phyloP scores from a whole-genome alignment of 1,139 yeast species.

The Candida gigantensis region DNA sequence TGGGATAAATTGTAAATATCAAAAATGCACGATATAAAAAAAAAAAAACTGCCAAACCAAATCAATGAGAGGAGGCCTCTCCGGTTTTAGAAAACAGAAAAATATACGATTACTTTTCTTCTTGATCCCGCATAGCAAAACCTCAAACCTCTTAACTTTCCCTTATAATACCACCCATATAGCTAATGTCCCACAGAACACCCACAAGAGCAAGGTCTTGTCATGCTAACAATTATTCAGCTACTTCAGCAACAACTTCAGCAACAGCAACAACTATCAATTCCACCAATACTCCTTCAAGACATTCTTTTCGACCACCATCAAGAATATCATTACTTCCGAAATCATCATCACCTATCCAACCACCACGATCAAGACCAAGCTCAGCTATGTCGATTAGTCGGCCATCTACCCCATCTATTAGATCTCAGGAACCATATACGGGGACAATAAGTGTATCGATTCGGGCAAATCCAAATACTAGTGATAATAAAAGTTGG shows the following conservation, averaged over 20 bases:
- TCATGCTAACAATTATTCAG: slow-evolving; percentile 13
- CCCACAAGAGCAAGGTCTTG: slow-evolving; percentile 27
- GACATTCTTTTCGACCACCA: slow-evolving; percentile 19
- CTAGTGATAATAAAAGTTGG: slow-evolving; percentile 40
- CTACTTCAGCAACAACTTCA: slow-evolving; percentile 11
- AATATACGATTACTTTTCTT: too few species aligned
- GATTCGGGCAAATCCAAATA: slow-evolving; percentile 54
- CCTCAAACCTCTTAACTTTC: neutral
- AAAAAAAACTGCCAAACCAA: too few species aligned
- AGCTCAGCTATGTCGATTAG: slow-evolving; percentile 23
- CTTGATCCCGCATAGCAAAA: neutral
- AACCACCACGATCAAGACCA: slow-evolving; percentile 41
- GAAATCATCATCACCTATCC: slow-evolving; percentile 18
- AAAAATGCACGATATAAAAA: slow-evolving; percentile 1
- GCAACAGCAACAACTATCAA: slow-evolving; percentile 5
- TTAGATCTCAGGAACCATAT: slow-evolving; percentile 37
- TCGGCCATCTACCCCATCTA: slow-evolving; percentile 45
- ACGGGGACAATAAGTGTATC: slow-evolving; percentile 55
- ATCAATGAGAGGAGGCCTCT: too few species aligned
- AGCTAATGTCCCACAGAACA: slow-evolving; percentile 23
- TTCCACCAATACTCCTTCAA: slow-evolving; percentile 10
- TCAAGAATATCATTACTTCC: slow-evolving; percentile 19
- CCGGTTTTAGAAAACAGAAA: too few species aligned
- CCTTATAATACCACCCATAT: neutral
- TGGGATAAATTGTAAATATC: slow-evolving; percentile 18